These are phyloP conservation scores for Aspergillus fischeri DNA, from an alignment of 2,329 filamentous ascomycete genomes.

Conservation along the genomic window DNA sequence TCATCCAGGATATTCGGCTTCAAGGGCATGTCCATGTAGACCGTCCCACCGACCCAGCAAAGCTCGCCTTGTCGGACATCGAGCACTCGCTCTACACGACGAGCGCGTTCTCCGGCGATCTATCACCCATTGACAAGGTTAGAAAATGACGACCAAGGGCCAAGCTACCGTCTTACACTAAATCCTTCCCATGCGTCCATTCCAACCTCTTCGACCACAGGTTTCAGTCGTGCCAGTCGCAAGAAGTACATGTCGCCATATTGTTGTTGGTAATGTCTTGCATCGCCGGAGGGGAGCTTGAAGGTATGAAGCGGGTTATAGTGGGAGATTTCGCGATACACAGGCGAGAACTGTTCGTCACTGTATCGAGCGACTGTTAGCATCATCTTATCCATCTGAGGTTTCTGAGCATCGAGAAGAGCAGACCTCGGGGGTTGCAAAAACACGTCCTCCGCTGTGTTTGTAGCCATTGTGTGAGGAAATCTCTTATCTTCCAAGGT, in stretches of 20 bases:
- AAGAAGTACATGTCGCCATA: constrained; percentile 98
- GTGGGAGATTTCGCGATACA: constrained; percentile 53
- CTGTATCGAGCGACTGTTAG: constrained; percentile 12
- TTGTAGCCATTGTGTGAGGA: constrained; percentile 13
- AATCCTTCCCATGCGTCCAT: constrained; percentile 72
- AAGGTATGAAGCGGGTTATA: constrained; percentile 78
- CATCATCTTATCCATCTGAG: not conserved
- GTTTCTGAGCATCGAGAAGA: not conserved
- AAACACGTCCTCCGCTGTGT: constrained; percentile 19
- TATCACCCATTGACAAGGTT: constrained; percentile 24
- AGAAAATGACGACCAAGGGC: too few relatives aligned
- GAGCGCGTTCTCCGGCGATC: constrained; percentile 71
- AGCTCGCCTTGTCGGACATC: constrained; percentile 94
- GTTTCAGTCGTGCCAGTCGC: constrained; percentile 81
- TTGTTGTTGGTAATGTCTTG: constrained; percentile 81
- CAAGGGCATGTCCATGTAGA: constrained; percentile 95
- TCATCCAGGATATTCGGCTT: constrained; percentile 97
- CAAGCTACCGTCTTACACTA: constrained; percentile 41
- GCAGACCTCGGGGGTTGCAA: constrained; percentile 28
- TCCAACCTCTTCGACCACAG: constrained; percentile 71
- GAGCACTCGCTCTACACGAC: constrained; percentile 78
- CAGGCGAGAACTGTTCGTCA: constrained; percentile 35
- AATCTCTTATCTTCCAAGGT: not conserved
- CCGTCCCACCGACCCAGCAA: constrained; percentile 90
- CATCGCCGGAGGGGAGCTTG: constrained; percentile 59